Conservation (phyloP, 2,329 filamentous ascomycete species). For the Aaosphaeria pasadenensis region DNA sequence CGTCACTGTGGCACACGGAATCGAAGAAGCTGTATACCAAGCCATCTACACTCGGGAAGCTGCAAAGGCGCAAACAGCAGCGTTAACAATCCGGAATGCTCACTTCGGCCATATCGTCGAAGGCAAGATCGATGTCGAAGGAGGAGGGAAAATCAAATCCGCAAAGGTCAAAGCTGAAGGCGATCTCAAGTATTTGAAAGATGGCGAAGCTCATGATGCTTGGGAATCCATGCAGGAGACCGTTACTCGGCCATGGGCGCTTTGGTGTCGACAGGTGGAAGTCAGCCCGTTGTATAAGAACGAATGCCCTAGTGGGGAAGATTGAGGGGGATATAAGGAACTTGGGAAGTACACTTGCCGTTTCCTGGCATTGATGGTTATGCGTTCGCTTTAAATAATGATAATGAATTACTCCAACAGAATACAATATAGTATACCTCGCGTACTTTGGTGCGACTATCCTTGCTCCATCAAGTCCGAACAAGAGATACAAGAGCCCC, state of each 20-base stretch:
- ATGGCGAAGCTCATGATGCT: constrained; percentile 41
- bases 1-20: constrained; percentile 39
- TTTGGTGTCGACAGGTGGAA: constrained; percentile 45
- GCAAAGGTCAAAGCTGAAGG: constrained; percentile 41
- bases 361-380: too few species aligned
- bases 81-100: constrained; percentile 32
- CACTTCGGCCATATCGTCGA: constrained; percentile 36
- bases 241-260: constrained; percentile 39
- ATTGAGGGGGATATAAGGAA: constrained; percentile 1
- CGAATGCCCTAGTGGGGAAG: constrained; percentile 31
- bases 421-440: too few species aligned
- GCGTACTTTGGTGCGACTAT: too few species aligned
- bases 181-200: constrained; percentile 41
- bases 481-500: too few species aligned
- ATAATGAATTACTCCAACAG: too few species aligned
- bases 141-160: constrained; percentile 40
- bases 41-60: constrained; percentile 42
- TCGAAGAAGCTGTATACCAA: constrained; percentile 46
- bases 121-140: constrained; percentile 38
- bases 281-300: constrained; percentile 40
- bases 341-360: too few species aligned
- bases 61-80: constrained; percentile 41
- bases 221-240: constrained; percentile 35
- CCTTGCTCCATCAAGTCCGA: too few species aligned
- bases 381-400: too few species aligned